Evolutionary conservation across 495 filamentous ascomycete genomes (phyloP), one percentile per base, ranked within the genome.

Genomic region (Lepidopterella palustris): DNA sequence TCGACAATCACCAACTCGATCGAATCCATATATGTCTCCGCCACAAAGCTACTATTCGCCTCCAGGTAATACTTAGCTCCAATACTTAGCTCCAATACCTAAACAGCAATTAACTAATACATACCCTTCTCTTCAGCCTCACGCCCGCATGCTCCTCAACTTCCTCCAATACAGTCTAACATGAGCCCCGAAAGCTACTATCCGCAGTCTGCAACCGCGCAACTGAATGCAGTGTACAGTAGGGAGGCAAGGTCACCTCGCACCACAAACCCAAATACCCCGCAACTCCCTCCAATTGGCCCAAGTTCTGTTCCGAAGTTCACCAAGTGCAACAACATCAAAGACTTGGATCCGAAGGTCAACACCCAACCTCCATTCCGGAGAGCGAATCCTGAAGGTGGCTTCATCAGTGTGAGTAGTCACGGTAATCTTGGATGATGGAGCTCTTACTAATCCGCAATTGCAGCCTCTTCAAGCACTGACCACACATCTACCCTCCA

Each of bases 351-450:
- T 48, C 90, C 92, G 6, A 87, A 87, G 66, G 81, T 92, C 62
- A 95, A 92, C 70, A 56, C 78, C 13, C 95, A 99, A 63, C 95
- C 95, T 25, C 81, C 92, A 3, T 97, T 92, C 70, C 84, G 95
- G 56, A 82, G 95, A 70, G 95, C 95, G 53, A 92, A 96, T 70
- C 95, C 95, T 0, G 95, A 99, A 70, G 95, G 95, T 56, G 95
- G 95, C 53, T 99, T 99, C 71, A 97, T 99, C 67, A 97, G 95
- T 72, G 92, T 95, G 78, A 77, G 89, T 80, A 57, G 58, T 65
- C 23, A 4, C 35, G 45, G 53, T 18, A 57, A 23, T n/a, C 21
- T 42, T 63, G 53, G 39, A 61, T 48, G n/a, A n/a, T 67, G 13
- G 3, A 28, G 45, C 15, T 24, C 8, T 35, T 61, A 25, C 57